These are phyloP conservation scores for Termitomyces sp. DNA, from an alignment of 768 basidiomycete genomes.

Conservation along the genomic window DNA sequence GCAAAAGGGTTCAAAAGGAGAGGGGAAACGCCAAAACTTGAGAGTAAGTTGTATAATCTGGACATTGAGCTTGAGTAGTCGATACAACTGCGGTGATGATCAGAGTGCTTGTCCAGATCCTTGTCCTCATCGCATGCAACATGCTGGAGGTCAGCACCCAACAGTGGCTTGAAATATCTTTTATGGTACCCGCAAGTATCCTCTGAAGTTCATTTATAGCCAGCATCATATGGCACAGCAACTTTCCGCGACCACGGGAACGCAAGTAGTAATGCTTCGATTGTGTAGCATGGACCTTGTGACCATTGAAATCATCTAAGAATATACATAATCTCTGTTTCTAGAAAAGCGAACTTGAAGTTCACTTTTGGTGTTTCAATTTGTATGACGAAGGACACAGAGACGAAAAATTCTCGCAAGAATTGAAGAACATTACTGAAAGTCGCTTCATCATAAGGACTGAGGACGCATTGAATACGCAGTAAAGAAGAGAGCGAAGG, in stretches of 20 bases:
- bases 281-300: neutral
- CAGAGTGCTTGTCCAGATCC: constrained; percentile 16
- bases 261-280: neutral
- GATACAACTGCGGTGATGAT: constrained; percentile 20
- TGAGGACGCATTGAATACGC: neutral
- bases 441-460: neutral
- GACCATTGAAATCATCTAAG: neutral
- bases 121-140: constrained; percentile 16
- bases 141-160: neutral
- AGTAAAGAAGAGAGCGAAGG: neutral
- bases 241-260: constrained; percentile 9
- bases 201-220: constrained; percentile 11
- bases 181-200: constrained; percentile 11
- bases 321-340: neutral
- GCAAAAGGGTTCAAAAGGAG: neutral
- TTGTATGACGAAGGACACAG: neutral
- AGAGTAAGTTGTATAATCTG: constrained; percentile 57
- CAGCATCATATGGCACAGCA: constrained; percentile 13
- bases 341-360: neutral
- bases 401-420: neutral
- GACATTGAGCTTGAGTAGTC: constrained; percentile 39
- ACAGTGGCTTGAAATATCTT: constrained; percentile 1
- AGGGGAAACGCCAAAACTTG: constrained; percentile 28
- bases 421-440: neutral
- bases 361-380: too few relatives aligned